Evolutionary conservation across 2,329 filamentous ascomycete genomes (phyloP), one percentile per base, ranked within the genome.

Genomic region (Trichoderma arundinaceum): DNA sequence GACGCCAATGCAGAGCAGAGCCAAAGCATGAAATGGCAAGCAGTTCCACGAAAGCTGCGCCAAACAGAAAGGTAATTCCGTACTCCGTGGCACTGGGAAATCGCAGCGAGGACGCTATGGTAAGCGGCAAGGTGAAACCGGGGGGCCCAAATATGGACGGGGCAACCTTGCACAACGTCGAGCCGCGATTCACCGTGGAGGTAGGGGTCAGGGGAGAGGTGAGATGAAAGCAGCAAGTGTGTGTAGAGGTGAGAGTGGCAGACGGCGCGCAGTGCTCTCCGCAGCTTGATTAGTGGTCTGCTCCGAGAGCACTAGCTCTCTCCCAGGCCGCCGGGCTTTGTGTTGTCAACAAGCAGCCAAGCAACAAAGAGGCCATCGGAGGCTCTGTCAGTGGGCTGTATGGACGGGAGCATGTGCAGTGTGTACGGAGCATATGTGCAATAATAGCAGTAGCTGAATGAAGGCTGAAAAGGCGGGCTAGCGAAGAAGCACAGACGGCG

Each of bases 11-110:
- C 33, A 54, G 15, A 39, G 35, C 51, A 53, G 33, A 53, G 49
- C 17, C 52, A 48, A 22, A 66, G 43, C 44, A 67, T 13, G 49
- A 43, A 53, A 56, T 51, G 59, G 68, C 65, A 22, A n/a, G 49
- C 22, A 65, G 68, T 72, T 73, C 64, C 70, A 74, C 72, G 58
- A 66, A 71, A 73, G 72, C 44, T 66, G 68, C 66, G 69, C 68
- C 67, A 68, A 35, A 58, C 39, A 66, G 58, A 66, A 48, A 44
- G 52, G 51, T 64, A 35, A 49, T 32, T 41, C 35, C 44, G 60
- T 38, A 63, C 35, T 51, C 46, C 44, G 60, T 38, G 17, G 49
- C 39, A 63, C 39, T 33, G 32, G 61, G 43, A 56, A 49, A 63
- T 63, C 48, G 48, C 59, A 63, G 53, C 41, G 32, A 63, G 66